Conservation (phyloP, 2,329 filamentous ascomycete species). For the Gnomoniopsis smithogilvyi region DNA sequence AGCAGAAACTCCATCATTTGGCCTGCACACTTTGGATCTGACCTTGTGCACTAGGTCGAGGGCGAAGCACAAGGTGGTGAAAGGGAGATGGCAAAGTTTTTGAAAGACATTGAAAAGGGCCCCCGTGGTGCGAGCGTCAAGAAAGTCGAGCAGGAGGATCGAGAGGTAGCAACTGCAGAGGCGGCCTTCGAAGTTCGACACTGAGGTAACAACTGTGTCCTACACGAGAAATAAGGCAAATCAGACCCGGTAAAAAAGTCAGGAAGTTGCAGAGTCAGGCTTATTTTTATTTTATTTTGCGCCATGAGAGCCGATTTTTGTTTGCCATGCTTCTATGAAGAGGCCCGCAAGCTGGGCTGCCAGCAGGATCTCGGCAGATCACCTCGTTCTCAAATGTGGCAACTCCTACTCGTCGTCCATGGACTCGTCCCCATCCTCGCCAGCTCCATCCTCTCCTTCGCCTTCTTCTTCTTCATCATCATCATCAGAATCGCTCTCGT, state of each 20-base stretch:
- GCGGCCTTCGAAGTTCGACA: conserved; percentile 57
- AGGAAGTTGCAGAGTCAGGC: background rate
- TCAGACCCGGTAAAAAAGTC: background rate
- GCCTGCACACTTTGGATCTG: background rate
- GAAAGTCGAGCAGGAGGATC: conserved; percentile 67
- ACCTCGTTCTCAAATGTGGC: background rate
- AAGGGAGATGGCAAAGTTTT: conserved; percentile 62
- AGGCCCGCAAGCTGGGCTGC: background rate
- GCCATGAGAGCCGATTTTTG: background rate
- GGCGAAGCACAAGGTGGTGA: conserved; percentile 82
- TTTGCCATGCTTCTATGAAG: background rate
- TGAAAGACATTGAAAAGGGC: conserved; percentile 73
- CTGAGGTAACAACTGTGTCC: conserved; percentile 15
- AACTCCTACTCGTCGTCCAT: conserved; percentile 55
- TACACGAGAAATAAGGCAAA: background rate
- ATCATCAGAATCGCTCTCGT: conserved; percentile 64
- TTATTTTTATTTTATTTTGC: background rate
- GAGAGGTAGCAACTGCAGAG: conserved; percentile 65
- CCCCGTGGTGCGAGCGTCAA: conserved; percentile 70
- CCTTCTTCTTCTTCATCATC: conserved; percentile 55
- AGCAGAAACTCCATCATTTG: background rate
- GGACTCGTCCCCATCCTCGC: conserved; percentile 41
- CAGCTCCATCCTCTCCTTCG: conserved; percentile 30
- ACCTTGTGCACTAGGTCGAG: conserved; percentile 61
- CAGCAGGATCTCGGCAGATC: background rate